Percentiles rank a stretch among this genome's conserved stretches.
Conservation (phyloP, 106 monocot genomes). For the Allium sativum region DNA sequence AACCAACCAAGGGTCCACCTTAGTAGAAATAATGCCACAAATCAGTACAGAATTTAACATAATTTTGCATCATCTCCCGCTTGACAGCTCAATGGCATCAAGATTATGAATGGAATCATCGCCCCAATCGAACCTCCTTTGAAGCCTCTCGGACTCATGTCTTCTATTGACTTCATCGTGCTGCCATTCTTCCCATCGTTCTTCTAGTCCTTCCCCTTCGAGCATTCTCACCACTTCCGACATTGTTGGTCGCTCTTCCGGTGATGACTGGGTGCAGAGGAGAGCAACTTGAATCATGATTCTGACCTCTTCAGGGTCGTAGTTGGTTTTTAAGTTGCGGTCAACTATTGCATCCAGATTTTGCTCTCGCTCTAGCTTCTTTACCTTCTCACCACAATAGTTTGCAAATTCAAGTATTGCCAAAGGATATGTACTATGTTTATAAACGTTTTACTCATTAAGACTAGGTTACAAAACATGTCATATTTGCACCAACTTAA, state of each 20-base stretch:
- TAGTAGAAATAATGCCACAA: too few relatives aligned
- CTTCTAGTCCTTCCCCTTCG: constrained; percentile 65
- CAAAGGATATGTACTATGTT: too few relatives aligned
- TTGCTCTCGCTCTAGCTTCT: constrained; percentile 77
- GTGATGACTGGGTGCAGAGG: constrained; percentile 57
- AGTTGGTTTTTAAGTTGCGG: constrained; percentile 44
- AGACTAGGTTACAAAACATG: too few relatives aligned
- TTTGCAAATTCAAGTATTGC: too few relatives aligned
- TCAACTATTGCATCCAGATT: constrained; percentile 65
- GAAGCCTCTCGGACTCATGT: constrained; percentile 62
- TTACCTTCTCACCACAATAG: constrained; percentile 34
- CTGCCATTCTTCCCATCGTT: constrained; percentile 81
- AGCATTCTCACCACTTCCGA: constrained; percentile 76
- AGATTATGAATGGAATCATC: constrained; percentile 70
- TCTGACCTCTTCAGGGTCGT: constrained; percentile 52
- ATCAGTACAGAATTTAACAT: neutral
- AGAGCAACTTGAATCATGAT: constrained; percentile 70
- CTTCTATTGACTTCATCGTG: constrained; percentile 74
- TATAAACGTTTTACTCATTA: too few relatives aligned
- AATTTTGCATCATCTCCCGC: constrained; percentile 38
- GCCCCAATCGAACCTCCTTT: constrained; percentile 68
- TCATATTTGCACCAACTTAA: too few relatives aligned
- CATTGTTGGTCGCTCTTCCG: constrained; percentile 64
- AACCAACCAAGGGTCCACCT: too few relatives aligned
- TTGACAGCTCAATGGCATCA: constrained; percentile 76